Conservation (phyloP, 2,329 filamentous ascomycete species). For the Leptographium wingfieldii region DNA sequence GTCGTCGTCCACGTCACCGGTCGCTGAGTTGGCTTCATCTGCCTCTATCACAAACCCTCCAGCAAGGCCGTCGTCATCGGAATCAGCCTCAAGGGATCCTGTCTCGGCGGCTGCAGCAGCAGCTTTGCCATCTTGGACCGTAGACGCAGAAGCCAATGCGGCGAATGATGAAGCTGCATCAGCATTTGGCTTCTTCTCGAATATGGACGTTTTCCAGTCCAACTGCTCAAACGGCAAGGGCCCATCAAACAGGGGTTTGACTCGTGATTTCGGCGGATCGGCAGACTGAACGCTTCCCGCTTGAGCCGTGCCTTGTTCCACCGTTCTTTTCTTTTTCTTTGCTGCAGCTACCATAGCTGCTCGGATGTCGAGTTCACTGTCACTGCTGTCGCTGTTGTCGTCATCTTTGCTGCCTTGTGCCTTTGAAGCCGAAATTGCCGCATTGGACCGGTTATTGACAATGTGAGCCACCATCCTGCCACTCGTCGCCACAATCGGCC, state of each 20-base stretch:
- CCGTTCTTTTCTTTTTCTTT: constrained; percentile 35
- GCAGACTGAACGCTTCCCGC: constrained; percentile 11
- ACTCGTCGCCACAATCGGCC: constrained; percentile 36
- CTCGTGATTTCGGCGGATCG: constrained; percentile 31
- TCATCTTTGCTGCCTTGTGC: not conserved
- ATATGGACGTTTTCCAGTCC: constrained; percentile 51
- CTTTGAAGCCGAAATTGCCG: constrained; percentile 27
- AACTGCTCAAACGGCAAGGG: constrained; percentile 87
- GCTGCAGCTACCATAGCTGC: constrained; percentile 57
- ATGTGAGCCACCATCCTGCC: constrained; percentile 58
- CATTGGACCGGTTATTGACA: constrained; percentile 60
- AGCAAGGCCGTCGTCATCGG: constrained; percentile 35
- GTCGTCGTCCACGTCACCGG: constrained; percentile 11
- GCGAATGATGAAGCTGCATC: constrained; percentile 6
- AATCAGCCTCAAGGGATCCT: constrained; percentile 15
- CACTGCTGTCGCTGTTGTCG: constrained; percentile 43
- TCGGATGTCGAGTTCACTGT: constrained; percentile 70
- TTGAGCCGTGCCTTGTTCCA: not conserved
- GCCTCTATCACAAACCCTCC: constrained; percentile 47
- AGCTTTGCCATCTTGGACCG: not conserved
- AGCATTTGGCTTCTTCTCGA: constrained; percentile 24
- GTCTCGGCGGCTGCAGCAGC: constrained; percentile 11
- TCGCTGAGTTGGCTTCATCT: constrained; percentile 17
- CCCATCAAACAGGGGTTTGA: constrained; percentile 56
- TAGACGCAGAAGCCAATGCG: not conserved